These are phyloP conservation scores for Serendipita sp. DNA, from an alignment of 768 basidiomycete species.

Conservation along the genomic window DNA sequence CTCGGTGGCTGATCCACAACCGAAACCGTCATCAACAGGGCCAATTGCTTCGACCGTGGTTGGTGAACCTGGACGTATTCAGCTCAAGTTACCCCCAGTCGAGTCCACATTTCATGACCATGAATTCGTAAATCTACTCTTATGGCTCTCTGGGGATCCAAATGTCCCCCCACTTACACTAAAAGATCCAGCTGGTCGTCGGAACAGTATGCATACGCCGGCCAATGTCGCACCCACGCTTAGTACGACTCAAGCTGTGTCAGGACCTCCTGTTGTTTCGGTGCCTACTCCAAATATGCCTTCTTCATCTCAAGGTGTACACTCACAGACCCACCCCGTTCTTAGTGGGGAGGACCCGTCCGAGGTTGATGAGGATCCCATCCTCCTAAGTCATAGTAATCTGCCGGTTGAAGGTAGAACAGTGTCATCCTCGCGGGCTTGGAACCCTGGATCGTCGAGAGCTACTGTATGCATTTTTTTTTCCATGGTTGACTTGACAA, in stretches of 20 bases:
- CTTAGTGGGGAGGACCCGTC: not conserved
- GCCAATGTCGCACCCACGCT: not conserved
- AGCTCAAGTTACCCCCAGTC: no score
- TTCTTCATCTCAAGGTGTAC: no score
- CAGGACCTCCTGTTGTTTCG: no score
- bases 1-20: no score
- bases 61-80: no score
- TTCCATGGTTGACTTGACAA: not conserved
- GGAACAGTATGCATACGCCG: not conserved
- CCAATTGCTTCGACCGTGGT: no score
- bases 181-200: not conserved
- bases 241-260: no score
- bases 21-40: no score
- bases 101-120: not conserved
- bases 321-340: no score
- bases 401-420: not conserved
- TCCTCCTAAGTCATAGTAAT: not conserved
- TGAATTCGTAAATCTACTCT: not conserved
- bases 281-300: no score
- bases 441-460: not conserved
- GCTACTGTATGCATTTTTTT: not conserved
- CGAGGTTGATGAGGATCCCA: not conserved
- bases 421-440: not conserved
- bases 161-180: not conserved
- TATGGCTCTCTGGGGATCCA: not conserved